Evolutionary conservation across 257 asterid genomes (phyloP).

Genomic region (Solanum pennellii): DNA sequence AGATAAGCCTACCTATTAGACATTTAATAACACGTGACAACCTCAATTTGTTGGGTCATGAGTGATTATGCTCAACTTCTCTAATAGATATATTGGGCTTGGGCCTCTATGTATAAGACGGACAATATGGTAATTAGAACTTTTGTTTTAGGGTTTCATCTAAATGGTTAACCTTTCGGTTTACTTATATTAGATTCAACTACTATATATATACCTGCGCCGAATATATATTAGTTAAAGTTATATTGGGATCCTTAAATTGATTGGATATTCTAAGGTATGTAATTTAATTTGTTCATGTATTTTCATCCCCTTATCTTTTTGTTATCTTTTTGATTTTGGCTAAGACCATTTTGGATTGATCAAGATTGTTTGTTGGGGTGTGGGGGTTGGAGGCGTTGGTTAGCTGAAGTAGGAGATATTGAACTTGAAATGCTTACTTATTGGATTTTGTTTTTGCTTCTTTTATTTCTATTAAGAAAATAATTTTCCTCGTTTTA

Average conservation of each 20-base stretch:
- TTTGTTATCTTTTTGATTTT: too few species aligned
- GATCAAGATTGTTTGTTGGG: neutral
- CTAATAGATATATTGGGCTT: neutral
- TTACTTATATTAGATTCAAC: neutral
- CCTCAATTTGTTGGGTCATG: neutral
- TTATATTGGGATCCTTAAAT: neutral
- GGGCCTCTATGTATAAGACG: neutral
- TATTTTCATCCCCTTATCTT: neutral
- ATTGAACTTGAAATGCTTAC: neutral
- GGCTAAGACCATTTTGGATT: neutral
- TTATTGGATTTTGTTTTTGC: neutral
- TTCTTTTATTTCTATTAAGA: neutral
- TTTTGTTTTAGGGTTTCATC: neutral
- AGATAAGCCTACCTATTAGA: neutral
- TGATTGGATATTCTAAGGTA: neutral
- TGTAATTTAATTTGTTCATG: neutral
- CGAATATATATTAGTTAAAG: neutral
- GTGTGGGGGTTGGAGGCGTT: neutral
- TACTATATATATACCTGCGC: too few species aligned
- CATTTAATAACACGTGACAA: neutral
- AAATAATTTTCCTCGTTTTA: neutral
- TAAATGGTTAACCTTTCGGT: neutral
- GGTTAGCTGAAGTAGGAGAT: neutral
- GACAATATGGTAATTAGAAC: neutral
- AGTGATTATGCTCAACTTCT: neutral